Evolutionary conservation across 2,329 filamentous ascomycete species (phyloP), one percentile per base, ranked within the genome.

Genomic region (Reticulascus tulasneorum): DNA sequence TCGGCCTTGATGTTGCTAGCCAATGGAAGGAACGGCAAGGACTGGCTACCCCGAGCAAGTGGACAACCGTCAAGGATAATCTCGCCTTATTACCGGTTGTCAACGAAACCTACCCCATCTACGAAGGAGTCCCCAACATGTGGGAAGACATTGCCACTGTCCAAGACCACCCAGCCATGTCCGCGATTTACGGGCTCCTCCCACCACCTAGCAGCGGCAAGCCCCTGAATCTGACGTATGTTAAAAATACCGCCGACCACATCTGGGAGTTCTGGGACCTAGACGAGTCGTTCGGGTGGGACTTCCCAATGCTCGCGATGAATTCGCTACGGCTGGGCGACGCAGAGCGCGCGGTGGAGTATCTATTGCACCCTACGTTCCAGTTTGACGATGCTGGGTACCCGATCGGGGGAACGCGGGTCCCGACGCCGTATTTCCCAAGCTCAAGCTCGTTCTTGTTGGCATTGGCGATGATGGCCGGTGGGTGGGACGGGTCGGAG

Each of bases 361-460:
- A 67, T 49, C 51, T 76, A 12, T 49, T 79, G 16, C 60, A 79
- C 52, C 54, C 62, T 2, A 58, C 68, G 17, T 77, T 73, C 35
- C 50, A 56, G 26, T 78, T 79, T 49, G 73, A 79, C 54, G 73
- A 75, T 46, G 66, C 73, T 2, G 74, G 75, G 1, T 75, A 76
- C 51, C 67, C 72, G 0, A 54, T 71, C 5, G 74, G 74, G 6
- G 71, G 71, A 1, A 57, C 61, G 5, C 60, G 68, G 26, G 75
- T 77, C 8, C 63, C 73, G 2, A 78, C 75, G 19, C 75, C 75
- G 9, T 79, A 79, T 51, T 75, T 79, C 38, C 75, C 75, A 0
- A 67, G 66, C 15, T 62, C 65, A 23, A 63, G 68, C 3, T 63
- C 63, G 2, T 55, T 79, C 39, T 45, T 79, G 47, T 49, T 75